A percentile compares a stretch with the other conserved stretches of the same genome.
Evolutionary conservation across 495 filamentous ascomycete species (phyloP).

Genomic region (Venustampulla echinocandica): DNA sequence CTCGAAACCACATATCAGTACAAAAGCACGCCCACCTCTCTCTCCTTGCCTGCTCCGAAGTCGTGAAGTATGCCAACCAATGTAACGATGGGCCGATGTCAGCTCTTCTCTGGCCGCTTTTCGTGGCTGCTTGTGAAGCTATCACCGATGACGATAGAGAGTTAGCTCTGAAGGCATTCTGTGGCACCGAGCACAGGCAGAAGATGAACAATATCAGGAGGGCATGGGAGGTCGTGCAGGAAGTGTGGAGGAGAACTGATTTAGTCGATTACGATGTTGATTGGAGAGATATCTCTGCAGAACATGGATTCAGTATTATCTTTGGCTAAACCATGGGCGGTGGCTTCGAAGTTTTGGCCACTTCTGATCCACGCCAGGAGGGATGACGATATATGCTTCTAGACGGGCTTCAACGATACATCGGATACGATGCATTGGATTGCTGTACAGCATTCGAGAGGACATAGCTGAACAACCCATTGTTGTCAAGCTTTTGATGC

Average conservation of each 20-base stretch:
- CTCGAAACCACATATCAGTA: constrained; percentile 36
- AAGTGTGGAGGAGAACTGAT: constrained; percentile 45
- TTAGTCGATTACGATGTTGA: constrained; percentile 28
- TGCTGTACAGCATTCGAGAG: too few relatives aligned
- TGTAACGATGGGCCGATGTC: constrained; percentile 40
- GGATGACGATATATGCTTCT: too few relatives aligned
- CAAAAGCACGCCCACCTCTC: constrained; percentile 42
- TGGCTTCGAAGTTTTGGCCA: neutral
- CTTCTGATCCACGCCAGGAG: neutral
- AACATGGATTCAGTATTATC: constrained; percentile 42
- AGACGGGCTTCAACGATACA: too few relatives aligned
- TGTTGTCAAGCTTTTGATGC: too few relatives aligned
- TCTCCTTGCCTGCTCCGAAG: constrained; percentile 38
- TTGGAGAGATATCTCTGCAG: constrained; percentile 38
- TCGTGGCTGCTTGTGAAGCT: constrained; percentile 51
- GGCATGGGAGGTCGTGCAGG: constrained; percentile 47
- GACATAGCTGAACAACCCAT: too few relatives aligned
- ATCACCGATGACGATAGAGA: constrained; percentile 29
- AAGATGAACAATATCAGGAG: constrained; percentile 52
- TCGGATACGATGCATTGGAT: too few relatives aligned
- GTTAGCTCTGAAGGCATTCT: constrained; percentile 38
- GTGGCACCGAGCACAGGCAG: constrained; percentile 38
- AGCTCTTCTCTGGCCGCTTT: constrained; percentile 52
- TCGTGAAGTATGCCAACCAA: constrained; percentile 31
- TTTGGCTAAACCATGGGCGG: constrained; percentile 34